phyloP scores from a whole-genome alignment of 192 early-diverging fungal genomes.

The Coemansia sp. region DNA sequence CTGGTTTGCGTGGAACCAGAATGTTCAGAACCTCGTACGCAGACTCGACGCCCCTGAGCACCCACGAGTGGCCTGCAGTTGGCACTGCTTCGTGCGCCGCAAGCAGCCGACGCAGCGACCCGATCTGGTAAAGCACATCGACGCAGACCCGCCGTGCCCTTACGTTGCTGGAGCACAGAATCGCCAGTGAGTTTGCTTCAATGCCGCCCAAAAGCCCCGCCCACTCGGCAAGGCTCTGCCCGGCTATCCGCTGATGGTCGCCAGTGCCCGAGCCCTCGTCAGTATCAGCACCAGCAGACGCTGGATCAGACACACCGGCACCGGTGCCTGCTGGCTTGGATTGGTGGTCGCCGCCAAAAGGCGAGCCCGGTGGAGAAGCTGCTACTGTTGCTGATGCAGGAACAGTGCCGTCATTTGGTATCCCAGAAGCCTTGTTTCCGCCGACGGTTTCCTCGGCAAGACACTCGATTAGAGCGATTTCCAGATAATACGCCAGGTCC shows the following conservation, averaged over 20 bases:
- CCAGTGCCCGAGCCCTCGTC: background rate
- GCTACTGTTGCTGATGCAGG: background rate
- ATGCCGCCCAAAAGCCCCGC: slow-evolving; percentile 33
- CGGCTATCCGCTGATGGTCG: slow-evolving; percentile 15
- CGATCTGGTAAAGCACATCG: slow-evolving; percentile 42
- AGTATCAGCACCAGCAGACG: background rate
- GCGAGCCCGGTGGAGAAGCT: background rate
- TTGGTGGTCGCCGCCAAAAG: too few relatives aligned
- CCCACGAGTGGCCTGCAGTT: slow-evolving; percentile 19
- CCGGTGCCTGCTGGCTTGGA: too few relatives aligned
- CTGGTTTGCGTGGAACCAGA: slow-evolving; percentile 17
- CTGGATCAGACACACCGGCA: background rate
- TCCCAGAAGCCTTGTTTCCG: background rate
- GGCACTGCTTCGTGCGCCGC: slow-evolving; percentile 24
- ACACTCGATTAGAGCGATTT: slow-evolving; percentile 31
- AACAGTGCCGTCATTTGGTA: background rate
- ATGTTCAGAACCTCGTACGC: slow-evolving; percentile 51
- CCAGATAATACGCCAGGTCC: slow-evolving; percentile 62
- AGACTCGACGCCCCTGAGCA: slow-evolving; percentile 28
- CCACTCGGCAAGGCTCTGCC: slow-evolving; percentile 32
- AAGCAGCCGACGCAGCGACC: slow-evolving; percentile 34
- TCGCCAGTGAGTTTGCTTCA: slow-evolving; percentile 42
- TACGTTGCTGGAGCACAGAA: slow-evolving; percentile 47
- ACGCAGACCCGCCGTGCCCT: slow-evolving; percentile 38
- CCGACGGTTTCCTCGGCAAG: slow-evolving; percentile 7